Percentiles rank a stretch among this genome's conserved stretches.
phyloP scores from a whole-genome alignment of 2,329 filamentous ascomycete species.

The Thermothelomyces thermophilus region DNA sequence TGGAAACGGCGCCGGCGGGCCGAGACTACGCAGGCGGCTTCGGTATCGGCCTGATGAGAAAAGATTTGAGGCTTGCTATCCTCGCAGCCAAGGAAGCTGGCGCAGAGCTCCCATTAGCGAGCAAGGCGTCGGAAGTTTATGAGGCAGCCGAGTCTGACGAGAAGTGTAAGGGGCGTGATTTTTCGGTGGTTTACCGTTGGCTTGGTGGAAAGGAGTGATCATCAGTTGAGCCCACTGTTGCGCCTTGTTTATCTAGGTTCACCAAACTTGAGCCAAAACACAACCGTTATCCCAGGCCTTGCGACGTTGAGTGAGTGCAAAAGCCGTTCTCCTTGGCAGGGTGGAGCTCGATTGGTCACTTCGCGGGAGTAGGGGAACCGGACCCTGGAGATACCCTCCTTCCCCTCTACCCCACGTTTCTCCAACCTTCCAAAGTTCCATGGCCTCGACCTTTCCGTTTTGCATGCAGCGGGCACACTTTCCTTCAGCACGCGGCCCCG shows the following conservation, averaged over 20 bases:
- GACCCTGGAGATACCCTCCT: neutral
- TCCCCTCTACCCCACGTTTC: neutral
- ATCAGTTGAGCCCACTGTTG: neutral
- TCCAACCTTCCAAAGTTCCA: neutral
- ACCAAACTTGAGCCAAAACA: no score
- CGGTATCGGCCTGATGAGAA: slow-evolving; percentile 70
- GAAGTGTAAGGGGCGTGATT: slow-evolving; percentile 62
- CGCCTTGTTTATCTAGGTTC: neutral
- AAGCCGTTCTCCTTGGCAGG: neutral
- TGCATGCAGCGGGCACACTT: no score
- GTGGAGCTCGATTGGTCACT: neutral
- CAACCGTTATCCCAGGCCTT: neutral
- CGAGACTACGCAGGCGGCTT: slow-evolving; percentile 75
- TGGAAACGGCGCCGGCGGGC: slow-evolving; percentile 66
- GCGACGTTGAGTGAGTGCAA: neutral
- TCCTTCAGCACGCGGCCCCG: no score
- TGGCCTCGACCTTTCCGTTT: no score
- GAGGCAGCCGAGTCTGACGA: slow-evolving; percentile 56
- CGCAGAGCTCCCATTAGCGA: slow-evolving; percentile 58
- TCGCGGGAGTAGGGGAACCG: neutral
- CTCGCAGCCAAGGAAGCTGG: slow-evolving; percentile 62
- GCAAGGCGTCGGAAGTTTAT: slow-evolving; percentile 60
- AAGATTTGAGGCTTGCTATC: slow-evolving; percentile 68
- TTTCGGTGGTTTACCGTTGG: slow-evolving; percentile 75
- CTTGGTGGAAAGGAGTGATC: slow-evolving; percentile 47